Evolutionary conservation across 768 basidiomycete species (phyloP).

Genomic region (Rhizopogon vinicolor): DNA sequence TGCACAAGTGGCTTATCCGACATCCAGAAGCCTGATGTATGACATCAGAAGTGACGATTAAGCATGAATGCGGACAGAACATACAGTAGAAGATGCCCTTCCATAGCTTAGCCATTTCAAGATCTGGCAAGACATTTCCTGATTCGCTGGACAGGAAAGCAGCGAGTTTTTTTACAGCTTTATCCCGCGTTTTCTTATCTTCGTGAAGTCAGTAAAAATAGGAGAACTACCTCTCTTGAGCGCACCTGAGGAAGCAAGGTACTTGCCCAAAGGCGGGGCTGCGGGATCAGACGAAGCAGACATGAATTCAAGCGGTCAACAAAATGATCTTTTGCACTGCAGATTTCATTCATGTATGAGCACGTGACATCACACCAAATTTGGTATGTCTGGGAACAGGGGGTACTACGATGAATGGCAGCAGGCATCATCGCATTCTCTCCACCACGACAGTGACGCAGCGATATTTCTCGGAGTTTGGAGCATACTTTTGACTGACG

Average conservation of each 20-base stretch:
- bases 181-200: slow-evolving; percentile 94
- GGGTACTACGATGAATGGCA: background rate
- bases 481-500: background rate
- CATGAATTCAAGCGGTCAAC: slow-evolving; percentile 24
- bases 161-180: slow-evolving; percentile 77
- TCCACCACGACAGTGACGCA: background rate
- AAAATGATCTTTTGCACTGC: slow-evolving; percentile 8
- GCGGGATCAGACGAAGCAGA: slow-evolving; percentile 27
- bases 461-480: background rate
- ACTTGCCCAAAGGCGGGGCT: slow-evolving; percentile 77
- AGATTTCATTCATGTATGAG: background rate
- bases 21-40: slow-evolving; percentile 90
- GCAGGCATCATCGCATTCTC: background rate
- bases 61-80: slow-evolving; percentile 14
- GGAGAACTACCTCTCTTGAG: background rate
- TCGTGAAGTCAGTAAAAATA: background rate
- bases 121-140: slow-evolving; percentile 54
- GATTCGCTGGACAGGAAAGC: slow-evolving; percentile 70
- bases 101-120: slow-evolving; percentile 92
- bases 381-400: background rate
- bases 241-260: slow-evolving; percentile 87
- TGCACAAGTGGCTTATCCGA: slow-evolving; percentile 97
- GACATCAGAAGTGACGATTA: slow-evolving; percentile 2
- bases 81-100: slow-evolving; percentile 96
- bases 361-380: background rate